phyloP scores from a whole-genome alignment of 2,329 filamentous ascomycete genomes.

The Calonectria honghensis region DNA sequence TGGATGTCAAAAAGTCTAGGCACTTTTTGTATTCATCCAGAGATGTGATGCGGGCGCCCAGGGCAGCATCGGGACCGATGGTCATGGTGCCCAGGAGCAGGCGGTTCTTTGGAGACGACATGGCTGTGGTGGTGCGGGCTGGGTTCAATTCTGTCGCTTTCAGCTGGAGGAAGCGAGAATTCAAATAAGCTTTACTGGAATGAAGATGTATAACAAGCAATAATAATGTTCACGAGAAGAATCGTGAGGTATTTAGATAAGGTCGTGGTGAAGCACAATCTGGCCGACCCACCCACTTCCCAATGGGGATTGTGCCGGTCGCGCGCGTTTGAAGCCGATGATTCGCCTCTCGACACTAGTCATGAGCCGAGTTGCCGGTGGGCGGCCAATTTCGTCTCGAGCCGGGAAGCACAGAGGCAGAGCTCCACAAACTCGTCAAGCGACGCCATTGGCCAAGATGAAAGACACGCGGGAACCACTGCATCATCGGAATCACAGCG shows the following conservation, averaged over 20 bases:
- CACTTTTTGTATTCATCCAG: conserved; percentile 26
- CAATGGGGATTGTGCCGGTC: conserved; percentile 16
- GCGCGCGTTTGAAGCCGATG: conserved; percentile 12
- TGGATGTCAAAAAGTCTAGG: conserved; percentile 3
- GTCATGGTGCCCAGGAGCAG: conserved; percentile 39
- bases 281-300: conserved; percentile 6
- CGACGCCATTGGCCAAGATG: not conserved
- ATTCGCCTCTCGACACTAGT: not conserved
- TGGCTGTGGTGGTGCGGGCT: not conserved
- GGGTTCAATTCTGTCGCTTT: not conserved
- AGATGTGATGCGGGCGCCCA: conserved; percentile 28
- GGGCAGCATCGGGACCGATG: conserved; percentile 21
- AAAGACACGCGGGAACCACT: not conserved
- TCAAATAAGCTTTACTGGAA: too few relatives aligned
- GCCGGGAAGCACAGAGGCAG: not conserved
- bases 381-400: conserved; percentile 4
- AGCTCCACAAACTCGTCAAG: conserved; percentile 11
- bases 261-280: not conserved
- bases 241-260: conserved; percentile 10
- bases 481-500: not conserved
- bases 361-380: conserved; percentile 13
- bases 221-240: not conserved
- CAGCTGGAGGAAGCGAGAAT: not conserved
- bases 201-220: not conserved
- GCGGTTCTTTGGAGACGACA: conserved; percentile 28